Evolutionary conservation across 331 rosid species (phyloP), one percentile per base, ranked within the genome.

Genomic region (Telfairia occidentalis): DNA sequence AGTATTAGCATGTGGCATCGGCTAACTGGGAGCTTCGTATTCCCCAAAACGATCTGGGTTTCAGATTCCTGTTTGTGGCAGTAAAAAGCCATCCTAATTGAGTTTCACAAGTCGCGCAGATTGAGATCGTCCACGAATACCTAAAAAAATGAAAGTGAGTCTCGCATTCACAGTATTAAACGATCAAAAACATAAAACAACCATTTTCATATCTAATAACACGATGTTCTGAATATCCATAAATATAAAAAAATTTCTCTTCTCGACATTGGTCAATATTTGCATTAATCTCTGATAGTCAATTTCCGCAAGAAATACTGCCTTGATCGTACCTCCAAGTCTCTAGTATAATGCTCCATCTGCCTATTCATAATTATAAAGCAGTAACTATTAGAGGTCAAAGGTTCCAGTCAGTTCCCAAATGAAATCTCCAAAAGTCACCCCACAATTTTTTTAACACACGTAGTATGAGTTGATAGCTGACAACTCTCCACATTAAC

Each of bases 1-100:
- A n/a, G 67, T 57, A 23, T 77, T 63, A 64, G 49, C 71, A 76
- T 38, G 77, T 79, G 72, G 80, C 87, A 65, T 89, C 91, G 9
- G 92, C 91, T 78, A 92, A 84, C 82, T 90, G 89, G 61, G 89
- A 87, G 71, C 89, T 82, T 38, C 96, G 85, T 53, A 92, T 85
- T 64, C 91, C 98, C 98, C 97, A 92, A 77, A 92, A 92, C 8
- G 83, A 69, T 46, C 58, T 78, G 3, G 98, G 98, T 81, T 75
- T 90, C 83, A 92, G 78, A 42, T 81, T 86, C 78, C 59, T 80
- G 67, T 79, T 85, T n/a, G 89, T 89, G 75, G 97, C 90, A 9
- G 97, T 87, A 71, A 87, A 92, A 54, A 84, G 92, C 97, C 98
- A 92, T 26, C 98, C 98, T 85, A 92, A 73, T 30, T 83, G 90